Conservation (phyloP, 208 protist genomes). For the Leishmania aethiopica region DNA sequence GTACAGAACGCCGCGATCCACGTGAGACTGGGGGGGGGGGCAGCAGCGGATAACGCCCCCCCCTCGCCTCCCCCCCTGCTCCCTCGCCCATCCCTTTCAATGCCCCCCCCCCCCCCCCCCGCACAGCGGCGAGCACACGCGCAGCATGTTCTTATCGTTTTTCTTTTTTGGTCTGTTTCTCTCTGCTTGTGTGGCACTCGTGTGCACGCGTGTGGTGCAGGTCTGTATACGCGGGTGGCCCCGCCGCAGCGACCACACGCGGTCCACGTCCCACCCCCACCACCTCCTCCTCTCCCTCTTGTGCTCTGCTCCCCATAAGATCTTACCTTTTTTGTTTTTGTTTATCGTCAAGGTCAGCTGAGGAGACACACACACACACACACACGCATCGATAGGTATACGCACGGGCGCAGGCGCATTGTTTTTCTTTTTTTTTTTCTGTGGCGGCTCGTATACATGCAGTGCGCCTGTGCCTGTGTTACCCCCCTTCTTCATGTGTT, state of each 20-base stretch:
- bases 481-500: not conserved
- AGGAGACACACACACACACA: not conserved
- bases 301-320: not conserved
- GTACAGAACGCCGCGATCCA: not conserved
- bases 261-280: too few species aligned
- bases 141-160: not conserved
- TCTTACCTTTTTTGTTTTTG: not conserved
- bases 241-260: too few species aligned
- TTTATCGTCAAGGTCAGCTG: conserved; percentile 2
- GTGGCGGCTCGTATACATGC: too few species aligned
- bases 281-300: not conserved
- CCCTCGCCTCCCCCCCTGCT: not conserved
- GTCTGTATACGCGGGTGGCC: too few species aligned
- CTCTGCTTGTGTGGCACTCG: not conserved
- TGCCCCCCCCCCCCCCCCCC: not conserved
- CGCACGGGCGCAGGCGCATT: not conserved
- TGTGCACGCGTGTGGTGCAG: not conserved
- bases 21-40: not conserved
- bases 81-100: not conserved
- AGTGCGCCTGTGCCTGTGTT: not conserved
- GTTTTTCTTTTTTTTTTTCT: too few species aligned
- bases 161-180: not conserved
- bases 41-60: not conserved
- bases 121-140: not conserved
- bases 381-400: not conserved